Percentiles rank a stretch among this genome's conserved stretches.
phyloP scores from a whole-genome alignment of 2,329 filamentous ascomycete species.

The Talaromyces pinophilus region DNA sequence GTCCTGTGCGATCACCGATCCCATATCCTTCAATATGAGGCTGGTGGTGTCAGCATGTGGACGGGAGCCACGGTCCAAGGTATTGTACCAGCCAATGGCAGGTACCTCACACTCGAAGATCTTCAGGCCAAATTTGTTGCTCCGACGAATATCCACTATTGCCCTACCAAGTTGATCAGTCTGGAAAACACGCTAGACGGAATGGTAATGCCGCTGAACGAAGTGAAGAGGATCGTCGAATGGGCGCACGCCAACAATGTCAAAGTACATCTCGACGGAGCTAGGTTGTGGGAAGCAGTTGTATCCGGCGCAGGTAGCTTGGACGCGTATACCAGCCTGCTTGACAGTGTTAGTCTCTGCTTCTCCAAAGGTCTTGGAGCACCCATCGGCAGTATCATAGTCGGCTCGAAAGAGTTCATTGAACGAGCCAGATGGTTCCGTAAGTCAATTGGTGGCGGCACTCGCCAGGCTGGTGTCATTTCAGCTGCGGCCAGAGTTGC shows the following conservation, averaged over 20 bases:
- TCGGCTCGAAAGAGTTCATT: conserved; percentile 61
- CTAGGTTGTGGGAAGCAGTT: conserved; percentile 79
- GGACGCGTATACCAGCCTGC: conserved; percentile 65
- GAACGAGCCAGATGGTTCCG: conserved; percentile 72
- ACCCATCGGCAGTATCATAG: conserved; percentile 74
- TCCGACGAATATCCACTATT: conserved; percentile 68
- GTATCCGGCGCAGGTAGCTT: conserved; percentile 68
- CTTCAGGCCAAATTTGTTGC: conserved; percentile 66
- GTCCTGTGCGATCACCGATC: conserved; percentile 76
- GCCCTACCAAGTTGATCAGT: conserved; percentile 77
- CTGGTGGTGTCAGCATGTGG: conserved; percentile 68
- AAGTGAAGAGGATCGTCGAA: conserved; percentile 66
- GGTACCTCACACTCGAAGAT: conserved; percentile 75
- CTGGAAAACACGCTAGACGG: conserved; percentile 86
- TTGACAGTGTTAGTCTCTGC: conserved; percentile 75
- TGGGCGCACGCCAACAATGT: conserved; percentile 69
- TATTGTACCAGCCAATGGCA: conserved; percentile 68
- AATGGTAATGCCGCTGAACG: conserved; percentile 72
- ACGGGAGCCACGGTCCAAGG: conserved; percentile 70
- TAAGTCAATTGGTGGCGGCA: conserved; percentile 77
- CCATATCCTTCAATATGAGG: conserved; percentile 71
- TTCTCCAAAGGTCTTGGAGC: conserved; percentile 83
- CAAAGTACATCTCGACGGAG: conserved; percentile 75
- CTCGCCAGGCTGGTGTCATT: conserved; percentile 74
- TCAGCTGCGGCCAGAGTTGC: conserved; percentile 74